phyloP scores from a whole-genome alignment of 306 rosid species.

The Cyamopsis tetragonoloba region DNA sequence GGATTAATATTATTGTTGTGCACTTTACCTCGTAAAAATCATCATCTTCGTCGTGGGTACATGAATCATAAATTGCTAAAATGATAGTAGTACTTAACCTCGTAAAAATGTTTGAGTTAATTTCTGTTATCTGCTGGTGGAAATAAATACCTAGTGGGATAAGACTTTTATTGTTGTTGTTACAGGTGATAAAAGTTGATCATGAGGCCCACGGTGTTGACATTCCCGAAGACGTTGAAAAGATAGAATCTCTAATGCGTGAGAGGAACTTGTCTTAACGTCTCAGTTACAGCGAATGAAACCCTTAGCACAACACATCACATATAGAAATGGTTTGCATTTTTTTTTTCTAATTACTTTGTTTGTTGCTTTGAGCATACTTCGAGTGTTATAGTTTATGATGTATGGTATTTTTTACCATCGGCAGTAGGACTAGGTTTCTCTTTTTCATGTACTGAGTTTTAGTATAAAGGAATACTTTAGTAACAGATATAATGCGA shows the following conservation, averaged over 20 bases:
- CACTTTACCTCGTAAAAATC: no score
- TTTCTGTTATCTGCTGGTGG: conserved; percentile 14
- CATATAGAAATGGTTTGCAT: neutral
- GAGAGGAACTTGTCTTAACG: conserved; percentile 65
- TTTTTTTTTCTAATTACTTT: neutral
- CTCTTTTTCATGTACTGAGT: neutral
- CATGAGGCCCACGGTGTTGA: conserved; percentile 98
- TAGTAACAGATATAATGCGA: neutral
- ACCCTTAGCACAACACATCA: neutral
- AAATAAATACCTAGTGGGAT: no score
- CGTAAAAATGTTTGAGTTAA: neutral
- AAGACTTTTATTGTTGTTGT: no score
- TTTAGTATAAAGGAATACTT: neutral
- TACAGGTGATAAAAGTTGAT: conserved; percentile 90
- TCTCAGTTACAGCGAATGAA: neutral
- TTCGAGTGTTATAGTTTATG: neutral
- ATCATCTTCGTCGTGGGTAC: no score
- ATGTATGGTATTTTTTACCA: neutral
- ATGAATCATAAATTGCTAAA: no score
- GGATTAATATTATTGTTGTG: neutral
- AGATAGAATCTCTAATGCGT: conserved; percentile 75
- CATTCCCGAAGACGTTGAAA: conserved; percentile 80
- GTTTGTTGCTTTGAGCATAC: conserved; percentile 1
- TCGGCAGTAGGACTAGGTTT: neutral
- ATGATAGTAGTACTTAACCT: no score